These are phyloP conservation scores for Seiridium cupressi DNA, from an alignment of 2,329 filamentous ascomycete genomes.

Conservation along the genomic window DNA sequence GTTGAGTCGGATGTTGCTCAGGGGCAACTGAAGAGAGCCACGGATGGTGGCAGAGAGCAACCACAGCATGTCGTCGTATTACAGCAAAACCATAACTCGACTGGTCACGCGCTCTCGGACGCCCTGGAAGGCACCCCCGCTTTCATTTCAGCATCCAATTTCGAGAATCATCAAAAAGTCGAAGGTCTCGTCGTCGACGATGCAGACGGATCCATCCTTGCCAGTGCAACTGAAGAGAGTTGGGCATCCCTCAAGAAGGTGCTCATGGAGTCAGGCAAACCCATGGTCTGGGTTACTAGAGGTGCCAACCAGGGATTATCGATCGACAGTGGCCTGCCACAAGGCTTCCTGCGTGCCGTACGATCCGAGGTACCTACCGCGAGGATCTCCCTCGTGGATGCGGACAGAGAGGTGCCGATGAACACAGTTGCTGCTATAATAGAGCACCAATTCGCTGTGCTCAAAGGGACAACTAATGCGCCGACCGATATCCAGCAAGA, in stretches of 20 bases:
- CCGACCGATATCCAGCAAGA: not conserved
- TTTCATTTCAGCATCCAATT: too few species aligned
- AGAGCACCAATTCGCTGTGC: not conserved
- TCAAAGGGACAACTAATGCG: too few species aligned
- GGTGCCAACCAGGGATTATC: conserved; percentile 5
- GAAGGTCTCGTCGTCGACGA: not conserved
- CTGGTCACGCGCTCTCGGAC: too few species aligned
- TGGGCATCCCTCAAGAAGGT: not conserved
- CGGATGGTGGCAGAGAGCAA: too few species aligned
- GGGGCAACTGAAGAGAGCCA: too few species aligned
- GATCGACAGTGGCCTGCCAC: not conserved
- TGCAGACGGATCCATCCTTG: not conserved
- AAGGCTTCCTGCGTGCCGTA: conserved; percentile 8
- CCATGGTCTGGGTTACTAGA: conserved; percentile 6
- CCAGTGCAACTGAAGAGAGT: not conserved
- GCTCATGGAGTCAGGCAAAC: not conserved
- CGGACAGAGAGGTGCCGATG: not conserved
- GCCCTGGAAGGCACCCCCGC: too few species aligned
- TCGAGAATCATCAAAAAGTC: not conserved
- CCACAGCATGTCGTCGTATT: too few species aligned
- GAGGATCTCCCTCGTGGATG: conserved; percentile 2
- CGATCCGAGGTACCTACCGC: not conserved
- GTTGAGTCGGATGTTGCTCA: not conserved
- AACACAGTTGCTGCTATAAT: not conserved
- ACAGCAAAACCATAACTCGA: too few species aligned